Evolutionary conservation across 2,329 filamentous ascomycete species (phyloP), one percentile per base, ranked within the genome.

Genomic region (Fusarium setosum): DNA sequence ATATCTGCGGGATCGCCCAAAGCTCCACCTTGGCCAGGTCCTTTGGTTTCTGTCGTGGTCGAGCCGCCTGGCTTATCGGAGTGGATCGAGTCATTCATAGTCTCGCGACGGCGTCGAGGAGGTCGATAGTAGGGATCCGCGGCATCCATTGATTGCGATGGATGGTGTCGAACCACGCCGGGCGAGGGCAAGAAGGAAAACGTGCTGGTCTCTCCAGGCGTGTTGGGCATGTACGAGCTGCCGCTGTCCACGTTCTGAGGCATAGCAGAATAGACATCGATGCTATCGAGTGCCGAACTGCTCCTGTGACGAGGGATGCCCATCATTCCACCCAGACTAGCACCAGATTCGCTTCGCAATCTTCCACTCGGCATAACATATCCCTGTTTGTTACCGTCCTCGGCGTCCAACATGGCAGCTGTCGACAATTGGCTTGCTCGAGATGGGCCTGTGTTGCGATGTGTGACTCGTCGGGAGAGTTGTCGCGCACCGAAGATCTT

Each of bases 401-500:
- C 90, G 31, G 86, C 81, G 59, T 87, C 86, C 50, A 97, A 82
- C 86, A 97, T 97, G 17, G 89, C 92, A 31, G 92, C 87, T 65
- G 89, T 93, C 5, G 93, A 97, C 52, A 92, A 85, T 76, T 96
- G 91, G 74, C 93, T 97, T 71, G 92, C 89, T 61, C 93, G 88
- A 8, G 91, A 90, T 21, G 86, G 83, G 15, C 86, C 87, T 24
- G 54, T 67, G 61, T 84, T 85, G 61, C 86, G 87, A 45, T 88
- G 88, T 58, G 87, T 88, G 63, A 86, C 82, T 47, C 94, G 89
- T 65, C 92, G 88, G 12, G 92, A 92, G 37, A 97, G 83, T 76
- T 97, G 94, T 44, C 94, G 91, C 86, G 94, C 93, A 49, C 94
- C 94, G 74, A 97, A 96, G 42, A 94, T 93, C 80, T 94, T 97